Evolutionary conservation across 768 basidiomycete genomes (phyloP), one percentile per base, ranked within the genome.

Genomic region (Naematelia aurantialba): DNA sequence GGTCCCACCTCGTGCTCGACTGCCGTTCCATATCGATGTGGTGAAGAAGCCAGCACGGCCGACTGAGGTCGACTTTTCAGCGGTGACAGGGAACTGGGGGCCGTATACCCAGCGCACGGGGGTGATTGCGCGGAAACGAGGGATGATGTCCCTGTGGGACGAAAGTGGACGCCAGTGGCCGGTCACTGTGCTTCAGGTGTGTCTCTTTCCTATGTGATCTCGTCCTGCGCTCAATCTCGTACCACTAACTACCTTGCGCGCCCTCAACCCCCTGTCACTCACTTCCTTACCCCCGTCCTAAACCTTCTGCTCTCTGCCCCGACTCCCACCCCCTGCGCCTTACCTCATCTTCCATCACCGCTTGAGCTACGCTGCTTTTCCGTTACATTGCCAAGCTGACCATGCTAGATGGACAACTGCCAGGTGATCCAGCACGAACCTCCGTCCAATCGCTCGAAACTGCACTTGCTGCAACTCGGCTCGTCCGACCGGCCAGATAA

Each of bases 81-180:
- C 46, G 21, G 25, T 56, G n/a, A 60, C 29, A 11, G 60, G 80
- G 11, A 86, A 88, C 83, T 96, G 93, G 93, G 85, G 85, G 3
- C 86, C 93, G 48, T 81, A 82, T 60, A 91, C 90, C 5, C 83
- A 88, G 63, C 84, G 96, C 58, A 94, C 92, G 0, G 96, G 96
- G 5, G 81, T 96, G 62, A 87, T 99, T 76, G 94, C 91, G 24
- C 83, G 87, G 58, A 99, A 99, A 81, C 85, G 91, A 56, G 96
- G 96, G 46, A 98, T 98, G 96, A 88, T 89, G 10, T 84, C 84
- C 13, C 79, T 98, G 70, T 98, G 91, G 89, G 89, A 92, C 72
- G 84, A 88, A 74, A 87, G 90, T 58, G 96, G 96, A 24, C 85
- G 84, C 31, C 82, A 89, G 50, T 81, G 88, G 65, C 94, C 96